Percentiles rank a stretch among this genome's conserved stretches.
phyloP scores from a whole-genome alignment of 805 yeast genomes.

The Debaryomyces hansenii region DNA sequence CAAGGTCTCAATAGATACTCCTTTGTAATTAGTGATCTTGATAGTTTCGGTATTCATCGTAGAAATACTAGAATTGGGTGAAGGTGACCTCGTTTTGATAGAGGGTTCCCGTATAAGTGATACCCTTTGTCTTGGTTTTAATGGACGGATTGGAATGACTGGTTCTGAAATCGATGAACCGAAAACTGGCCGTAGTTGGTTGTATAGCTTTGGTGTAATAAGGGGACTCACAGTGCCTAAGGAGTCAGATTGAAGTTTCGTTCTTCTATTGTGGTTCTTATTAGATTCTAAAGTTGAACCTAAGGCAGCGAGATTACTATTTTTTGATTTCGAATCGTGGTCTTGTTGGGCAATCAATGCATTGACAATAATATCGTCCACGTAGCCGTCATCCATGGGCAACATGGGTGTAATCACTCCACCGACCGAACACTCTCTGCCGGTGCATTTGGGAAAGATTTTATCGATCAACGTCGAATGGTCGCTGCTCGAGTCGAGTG shows the following conservation, averaged over 20 bases:
- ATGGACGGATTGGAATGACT: neutral
- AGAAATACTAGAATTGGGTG: conserved; percentile 20
- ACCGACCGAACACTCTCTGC: conserved; percentile 2
- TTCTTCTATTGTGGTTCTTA: too few relatives aligned
- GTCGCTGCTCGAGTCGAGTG: neutral
- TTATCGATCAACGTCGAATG: neutral
- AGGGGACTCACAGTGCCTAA: neutral
- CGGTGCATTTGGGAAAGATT: conserved; percentile 8
- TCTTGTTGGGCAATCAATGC: conserved; percentile 6
- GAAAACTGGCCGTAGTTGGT: neutral
- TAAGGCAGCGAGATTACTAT: conserved; percentile 5
- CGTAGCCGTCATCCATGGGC: conserved; percentile 7
- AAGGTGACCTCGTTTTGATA: conserved; percentile 12
- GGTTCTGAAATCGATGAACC: neutral
- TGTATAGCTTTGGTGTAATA: neutral
- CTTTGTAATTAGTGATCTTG: conserved; percentile 14
- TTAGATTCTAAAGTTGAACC: conserved; percentile 5
- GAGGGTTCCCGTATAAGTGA: neutral
- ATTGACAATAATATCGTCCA: conserved; percentile 6
- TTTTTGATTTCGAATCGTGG: conserved; percentile 1
- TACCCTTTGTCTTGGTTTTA: neutral
- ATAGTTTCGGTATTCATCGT: conserved; percentile 17
- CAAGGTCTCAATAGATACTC: conserved; percentile 24
- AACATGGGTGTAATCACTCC: neutral
- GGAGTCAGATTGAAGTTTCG: neutral